Conservation (phyloP, 2,329 filamentous ascomycete genomes). For the Immersiporthe knoxdaviesiana region DNA sequence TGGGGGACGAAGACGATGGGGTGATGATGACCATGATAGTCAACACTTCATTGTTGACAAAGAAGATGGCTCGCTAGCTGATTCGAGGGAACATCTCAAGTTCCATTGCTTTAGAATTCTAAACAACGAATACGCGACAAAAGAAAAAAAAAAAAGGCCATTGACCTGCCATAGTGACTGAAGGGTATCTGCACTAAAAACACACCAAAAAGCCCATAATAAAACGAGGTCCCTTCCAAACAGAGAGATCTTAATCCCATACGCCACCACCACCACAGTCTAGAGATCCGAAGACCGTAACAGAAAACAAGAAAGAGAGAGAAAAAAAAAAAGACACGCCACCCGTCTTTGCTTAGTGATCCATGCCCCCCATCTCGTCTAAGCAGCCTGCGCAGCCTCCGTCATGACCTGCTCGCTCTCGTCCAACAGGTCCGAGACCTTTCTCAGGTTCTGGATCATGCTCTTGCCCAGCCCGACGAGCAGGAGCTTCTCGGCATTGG, state of each 20-base stretch:
- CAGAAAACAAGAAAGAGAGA: not conserved
- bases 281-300: not conserved
- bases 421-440: constrained; percentile 85
- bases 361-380: not conserved
- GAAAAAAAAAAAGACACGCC: not conserved
- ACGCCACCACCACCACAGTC: constrained; percentile 17
- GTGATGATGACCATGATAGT: no score
- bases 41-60: no score
- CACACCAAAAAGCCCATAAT: not conserved
- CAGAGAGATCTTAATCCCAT: constrained; percentile 17
- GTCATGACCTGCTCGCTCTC: constrained; percentile 90
- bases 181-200: constrained; percentile 24
- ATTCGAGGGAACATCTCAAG: not conserved
- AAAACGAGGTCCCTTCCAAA: not conserved
- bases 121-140: not conserved
- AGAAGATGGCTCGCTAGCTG: not conserved
- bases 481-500: constrained; percentile 94
- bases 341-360: not conserved
- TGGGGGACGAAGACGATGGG: no score
- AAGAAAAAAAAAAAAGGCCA: not conserved
- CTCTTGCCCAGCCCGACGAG: constrained; percentile 85
- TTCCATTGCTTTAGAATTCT: not conserved
- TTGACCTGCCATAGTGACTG: constrained; percentile 17
- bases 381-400: constrained; percentile 49
- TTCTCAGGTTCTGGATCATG: constrained; percentile 82